Conservation (phyloP, 495 filamentous ascomycete species). For the Cercophora scortea region DNA sequence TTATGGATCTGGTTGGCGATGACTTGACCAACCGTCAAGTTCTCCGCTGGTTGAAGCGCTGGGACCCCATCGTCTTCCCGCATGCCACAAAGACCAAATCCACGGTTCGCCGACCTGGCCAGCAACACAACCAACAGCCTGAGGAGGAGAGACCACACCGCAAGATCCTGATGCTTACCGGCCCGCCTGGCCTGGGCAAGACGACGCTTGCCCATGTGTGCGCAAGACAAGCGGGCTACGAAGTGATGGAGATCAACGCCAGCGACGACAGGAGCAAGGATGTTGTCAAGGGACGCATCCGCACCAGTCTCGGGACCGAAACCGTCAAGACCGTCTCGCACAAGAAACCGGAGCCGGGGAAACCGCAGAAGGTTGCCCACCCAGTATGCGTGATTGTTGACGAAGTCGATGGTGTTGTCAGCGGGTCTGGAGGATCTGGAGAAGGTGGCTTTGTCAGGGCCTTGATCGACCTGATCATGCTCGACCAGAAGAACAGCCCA, state of each 20-base stretch:
- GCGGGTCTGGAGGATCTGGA: constrained; percentile 59
- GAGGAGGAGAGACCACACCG: constrained; percentile 64
- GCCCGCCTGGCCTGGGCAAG: constrained; percentile 89
- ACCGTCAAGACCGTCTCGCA: constrained; percentile 77
- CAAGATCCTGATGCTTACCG: constrained; percentile 84
- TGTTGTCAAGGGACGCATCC: constrained; percentile 83
- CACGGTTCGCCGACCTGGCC: constrained; percentile 19
- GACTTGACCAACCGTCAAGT: constrained; percentile 90
- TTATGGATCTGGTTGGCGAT: constrained; percentile 88
- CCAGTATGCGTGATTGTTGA: constrained; percentile 93
- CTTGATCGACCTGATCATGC: constrained; percentile 75
- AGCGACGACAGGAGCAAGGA: constrained; percentile 68
- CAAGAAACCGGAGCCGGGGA: constrained; percentile 45
- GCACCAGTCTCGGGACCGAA: constrained; percentile 82
- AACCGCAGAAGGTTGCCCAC: constrained; percentile 65
- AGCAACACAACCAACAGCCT: constrained; percentile 23
- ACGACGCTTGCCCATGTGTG: constrained; percentile 96
- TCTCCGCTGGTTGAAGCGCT: constrained; percentile 84
- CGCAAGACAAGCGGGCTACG: constrained; percentile 89
- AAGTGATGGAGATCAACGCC: constrained; percentile 84
- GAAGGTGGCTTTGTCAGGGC: constrained; percentile 92
- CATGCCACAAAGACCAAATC: constrained; percentile 51
- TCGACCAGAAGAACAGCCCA: constrained; percentile 74
- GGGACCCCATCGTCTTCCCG: constrained; percentile 91
- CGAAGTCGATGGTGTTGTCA: constrained; percentile 89